Base-by-base conservation (phyloP, 164 flowering plant species). In the Piper longum region DNA sequence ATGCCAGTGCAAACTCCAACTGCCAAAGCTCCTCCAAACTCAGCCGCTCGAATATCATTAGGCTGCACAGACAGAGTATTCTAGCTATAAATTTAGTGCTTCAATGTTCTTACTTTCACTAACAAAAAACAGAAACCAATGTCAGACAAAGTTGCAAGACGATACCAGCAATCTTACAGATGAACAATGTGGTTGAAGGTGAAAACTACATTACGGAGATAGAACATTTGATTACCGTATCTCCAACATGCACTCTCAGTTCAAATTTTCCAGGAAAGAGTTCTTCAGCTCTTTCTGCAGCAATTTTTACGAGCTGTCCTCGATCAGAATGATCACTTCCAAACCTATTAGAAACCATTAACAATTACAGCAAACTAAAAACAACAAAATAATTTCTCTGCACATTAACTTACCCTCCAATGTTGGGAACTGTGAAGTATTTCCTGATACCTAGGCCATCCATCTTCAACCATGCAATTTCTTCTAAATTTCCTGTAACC, bases 401-500 rank as follows among this genome's bases (percentile, higher is more conserved):
- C 57, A 64, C 56, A 52, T 52, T 13, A 43, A 66, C 72, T 65
- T 62, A 72, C 75, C 75, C 75, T 65, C 75, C 75, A 40, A 68
- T 57, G 62, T 72, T 62, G 12, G 75, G 75, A 59, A 62, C 64
- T 4, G 69, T 68, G 62, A 72, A 72, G 62, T 72, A 69, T 44
- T 72, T 69, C 71, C 61, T 69, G 42, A 72, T 69, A 26, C 69
- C 72, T 51, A 72, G 63, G 40, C 69, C 72, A 44, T 72, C 71
- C 75, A 72, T 68, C 64, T 72, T 72, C 72, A 69, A n/a, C 72
- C 75, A 72, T 51, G 69, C 75, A 65, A 68, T 64, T 54, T 72
- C 75, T 55, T 72, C 75, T 64, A 72, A 69, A 18, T 72, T 72
- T 52, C 75, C 72, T 14, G 75, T 72, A 64, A 72, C 75, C 75